Evolutionary conservation across 148 eudicot genomes (phyloP).

Genomic region (Polygonum aviculare): DNA sequence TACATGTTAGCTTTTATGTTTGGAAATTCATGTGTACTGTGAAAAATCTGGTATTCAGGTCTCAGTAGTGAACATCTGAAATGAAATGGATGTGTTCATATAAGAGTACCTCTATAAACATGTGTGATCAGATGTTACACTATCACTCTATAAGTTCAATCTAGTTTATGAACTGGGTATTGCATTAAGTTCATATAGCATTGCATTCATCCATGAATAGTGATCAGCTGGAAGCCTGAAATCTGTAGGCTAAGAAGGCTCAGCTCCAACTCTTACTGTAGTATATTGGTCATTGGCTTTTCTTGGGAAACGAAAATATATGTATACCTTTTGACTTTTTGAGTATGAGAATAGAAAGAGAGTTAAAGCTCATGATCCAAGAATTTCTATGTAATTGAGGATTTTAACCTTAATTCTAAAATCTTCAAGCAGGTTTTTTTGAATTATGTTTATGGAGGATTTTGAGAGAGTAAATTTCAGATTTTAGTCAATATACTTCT

Average conservation of each 20-base stretch:
- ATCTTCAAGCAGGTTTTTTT: no score
- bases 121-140: background rate
- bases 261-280: no score
- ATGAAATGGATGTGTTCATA: background rate
- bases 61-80: background rate
- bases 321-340: background rate
- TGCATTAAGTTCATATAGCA: background rate
- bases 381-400: no score
- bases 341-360: background rate
- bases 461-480: no score
- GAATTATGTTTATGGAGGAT: no score
- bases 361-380: background rate
- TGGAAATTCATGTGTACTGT: constrained; percentile 2
- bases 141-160: background rate
- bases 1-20: background rate
- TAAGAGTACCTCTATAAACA: background rate
- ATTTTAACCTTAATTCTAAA: no score
- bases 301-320: background rate
- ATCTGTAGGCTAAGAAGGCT: background rate
- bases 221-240: background rate
- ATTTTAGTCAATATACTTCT: no score
- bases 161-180: background rate
- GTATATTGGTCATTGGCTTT: no score
- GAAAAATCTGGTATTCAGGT: background rate
- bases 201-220: background rate